Conservation (phyloP, 2,329 filamentous ascomycete genomes). For the Nigrospora osmanthi region DNA sequence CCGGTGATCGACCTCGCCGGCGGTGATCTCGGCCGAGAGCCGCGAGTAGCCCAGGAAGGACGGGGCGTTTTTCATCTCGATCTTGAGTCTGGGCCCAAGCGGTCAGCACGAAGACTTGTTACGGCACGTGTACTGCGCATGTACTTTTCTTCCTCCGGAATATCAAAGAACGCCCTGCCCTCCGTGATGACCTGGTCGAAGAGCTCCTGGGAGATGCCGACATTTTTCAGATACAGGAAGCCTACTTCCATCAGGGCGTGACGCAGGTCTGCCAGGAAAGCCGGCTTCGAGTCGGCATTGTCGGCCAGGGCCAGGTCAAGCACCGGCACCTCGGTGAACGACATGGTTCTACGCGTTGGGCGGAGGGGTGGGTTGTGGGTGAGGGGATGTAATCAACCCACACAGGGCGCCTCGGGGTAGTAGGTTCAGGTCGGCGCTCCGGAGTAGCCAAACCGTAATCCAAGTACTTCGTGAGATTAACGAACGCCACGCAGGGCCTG, state of each 20-base stretch:
- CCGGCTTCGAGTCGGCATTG: constrained; percentile 58
- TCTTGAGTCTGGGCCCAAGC: constrained; percentile 39
- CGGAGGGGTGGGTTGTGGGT: too few species aligned
- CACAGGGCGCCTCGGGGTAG: too few species aligned
- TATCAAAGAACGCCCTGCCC: constrained; percentile 68
- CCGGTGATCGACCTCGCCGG: constrained; percentile 67
- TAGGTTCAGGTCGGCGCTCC: too few species aligned
- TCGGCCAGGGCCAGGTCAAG: constrained; percentile 65
- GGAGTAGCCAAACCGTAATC: too few species aligned
- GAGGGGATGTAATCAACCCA: too few species aligned
- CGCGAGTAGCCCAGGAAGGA: constrained; percentile 66
- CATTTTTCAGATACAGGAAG: constrained; percentile 78
- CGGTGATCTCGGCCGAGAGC: constrained; percentile 63
- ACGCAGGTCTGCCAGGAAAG: constrained; percentile 63
- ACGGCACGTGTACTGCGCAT: constrained; percentile 6
- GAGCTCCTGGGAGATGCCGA: constrained; percentile 60
- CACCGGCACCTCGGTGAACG: constrained; percentile 70
- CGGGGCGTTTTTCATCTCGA: constrained; percentile 67
- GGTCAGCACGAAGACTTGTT: background rate
- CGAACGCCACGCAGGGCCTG: too few species aligned
- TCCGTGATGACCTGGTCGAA: constrained; percentile 58
- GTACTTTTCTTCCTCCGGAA: constrained; percentile 69
- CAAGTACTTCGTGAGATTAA: too few species aligned
- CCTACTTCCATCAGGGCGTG: constrained; percentile 79
- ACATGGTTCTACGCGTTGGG: constrained; percentile 32